Evolutionary conservation across 441 rosid genomes (phyloP), one percentile per base, ranked within the genome.

Genomic region (Adansonia grandidieri): DNA sequence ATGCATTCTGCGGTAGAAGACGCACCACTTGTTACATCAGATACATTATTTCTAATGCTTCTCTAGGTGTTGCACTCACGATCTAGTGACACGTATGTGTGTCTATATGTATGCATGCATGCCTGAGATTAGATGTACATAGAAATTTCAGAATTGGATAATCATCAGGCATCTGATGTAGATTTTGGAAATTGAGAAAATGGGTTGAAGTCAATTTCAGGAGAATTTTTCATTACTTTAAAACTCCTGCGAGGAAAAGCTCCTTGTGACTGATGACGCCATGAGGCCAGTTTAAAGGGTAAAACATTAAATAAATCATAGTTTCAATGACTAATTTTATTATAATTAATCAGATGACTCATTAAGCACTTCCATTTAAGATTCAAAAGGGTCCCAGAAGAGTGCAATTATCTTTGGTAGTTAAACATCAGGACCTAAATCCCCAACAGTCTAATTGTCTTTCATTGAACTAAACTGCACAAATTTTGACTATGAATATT

Each of bases 281-380:
- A 84, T 60, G 79, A 45, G 82, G 67, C 77, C 80, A 84, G 85
- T 88, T 84, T 80, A 84, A 83, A 88, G 85, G 87, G 67, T 72
- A 78, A 76, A 58, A 32, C 65, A 67, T 76, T 69, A 63, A 75
- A 56, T 69, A 37, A 81, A 64, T 62, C 47, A 11, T 63, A 37
- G 45, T 78, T 73, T 57, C 6, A 4, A 42, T 68, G 57, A 57
- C 32, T 77, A 66, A 51, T 60, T 68, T 61, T 40, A 42, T 75
- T 73, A 66, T 42, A 71, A 15, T 32, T 32, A 32, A 77, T 76
- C 28, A 44, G 81, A 72, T 89, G 91, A 89, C 80, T 84, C 80
- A 65, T 9, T 66, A 0, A 71, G 82, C 89, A 89, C 88, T 83
- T 42, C 60, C 63, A 14, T 68, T 45, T 60, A 24, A 73, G 77